phyloP scores from a whole-genome alignment of 1,139 yeast genomes.

The Arxiozyma bovina region DNA sequence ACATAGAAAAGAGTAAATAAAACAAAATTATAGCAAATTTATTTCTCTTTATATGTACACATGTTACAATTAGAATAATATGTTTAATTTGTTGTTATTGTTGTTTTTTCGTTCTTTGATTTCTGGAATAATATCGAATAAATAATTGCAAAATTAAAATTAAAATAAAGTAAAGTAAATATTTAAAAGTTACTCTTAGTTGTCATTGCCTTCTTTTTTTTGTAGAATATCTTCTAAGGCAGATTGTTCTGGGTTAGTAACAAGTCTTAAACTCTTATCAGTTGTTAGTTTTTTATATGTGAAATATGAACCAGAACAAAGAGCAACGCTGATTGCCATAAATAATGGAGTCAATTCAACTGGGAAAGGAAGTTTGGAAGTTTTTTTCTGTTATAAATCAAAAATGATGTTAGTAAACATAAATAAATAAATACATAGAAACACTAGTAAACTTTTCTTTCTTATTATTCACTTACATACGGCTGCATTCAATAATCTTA shows the following conservation, averaged over 20 bases:
- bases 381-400: slow-evolving; percentile 30
- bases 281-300: slow-evolving; percentile 62
- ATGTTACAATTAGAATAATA: too few species aligned
- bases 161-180: too few species aligned
- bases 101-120: too few species aligned
- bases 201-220: background rate
- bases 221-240: slow-evolving; percentile 49
- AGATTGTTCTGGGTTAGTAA: slow-evolving; percentile 46
- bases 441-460: background rate
- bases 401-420: background rate
- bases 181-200: background rate
- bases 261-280: slow-evolving; percentile 60
- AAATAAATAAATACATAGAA: too few species aligned
- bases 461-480: slow-evolving; percentile 13
- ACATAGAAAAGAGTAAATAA: background rate
- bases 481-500: slow-evolving; percentile 39
- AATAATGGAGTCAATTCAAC: slow-evolving; percentile 72
- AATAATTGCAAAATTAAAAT: background rate
- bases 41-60: background rate
- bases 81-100: background rate
- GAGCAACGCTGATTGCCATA: slow-evolving; percentile 55
- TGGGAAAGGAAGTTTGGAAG: slow-evolving; percentile 40
- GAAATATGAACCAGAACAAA: slow-evolving; percentile 57
- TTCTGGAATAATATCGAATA: background rate
- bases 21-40: background rate